Evolutionary conservation across 164 flowering plant species (phyloP).

Genomic region (Magnolia changhungtana): DNA sequence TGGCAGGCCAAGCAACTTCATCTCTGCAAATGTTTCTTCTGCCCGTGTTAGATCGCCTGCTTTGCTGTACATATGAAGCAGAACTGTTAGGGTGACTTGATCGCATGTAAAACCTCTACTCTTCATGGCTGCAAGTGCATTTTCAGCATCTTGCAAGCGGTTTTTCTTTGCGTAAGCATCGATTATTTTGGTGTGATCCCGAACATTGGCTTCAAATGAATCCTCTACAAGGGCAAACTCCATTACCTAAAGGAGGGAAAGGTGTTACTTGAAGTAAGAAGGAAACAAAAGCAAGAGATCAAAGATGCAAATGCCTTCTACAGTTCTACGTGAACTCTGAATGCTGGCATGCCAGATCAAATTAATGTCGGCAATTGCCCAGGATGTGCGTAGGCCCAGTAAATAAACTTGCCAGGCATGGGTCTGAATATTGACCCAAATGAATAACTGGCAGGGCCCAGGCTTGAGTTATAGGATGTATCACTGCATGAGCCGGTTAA

Average conservation of each 20-base stretch:
- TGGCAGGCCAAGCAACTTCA: constrained; percentile 63
- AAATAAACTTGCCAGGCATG: too few relatives aligned
- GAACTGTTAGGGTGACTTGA: constrained; percentile 68
- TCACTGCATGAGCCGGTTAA: too few relatives aligned
- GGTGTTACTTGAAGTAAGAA: neutral
- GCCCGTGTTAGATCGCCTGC: constrained; percentile 62
- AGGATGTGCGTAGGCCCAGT: neutral
- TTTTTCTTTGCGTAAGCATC: constrained; percentile 62
- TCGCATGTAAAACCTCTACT: constrained; percentile 65
- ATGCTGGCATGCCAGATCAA: too few relatives aligned
- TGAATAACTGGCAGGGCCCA: too few relatives aligned
- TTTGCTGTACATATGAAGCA: constrained; percentile 84
- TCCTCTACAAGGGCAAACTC: constrained; percentile 65
- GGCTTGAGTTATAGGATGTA: too few relatives aligned
- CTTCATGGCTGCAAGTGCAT: constrained; percentile 48
- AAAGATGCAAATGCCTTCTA: neutral
- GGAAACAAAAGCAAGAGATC: neutral
- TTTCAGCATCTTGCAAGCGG: constrained; percentile 60
- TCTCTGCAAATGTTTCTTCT: constrained; percentile 64
- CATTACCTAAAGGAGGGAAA: constrained; percentile 39
- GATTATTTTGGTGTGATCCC: constrained; percentile 85
- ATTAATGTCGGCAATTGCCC: neutral
- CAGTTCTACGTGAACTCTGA: too few relatives aligned
- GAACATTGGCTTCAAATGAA: constrained; percentile 78
- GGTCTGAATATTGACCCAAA: too few relatives aligned